A percentile compares a stretch with the other conserved stretches of the same genome.
Evolutionary conservation across 352 stramenopile genomes (phyloP).

Genomic region (Phytopythium aichiense): DNA sequence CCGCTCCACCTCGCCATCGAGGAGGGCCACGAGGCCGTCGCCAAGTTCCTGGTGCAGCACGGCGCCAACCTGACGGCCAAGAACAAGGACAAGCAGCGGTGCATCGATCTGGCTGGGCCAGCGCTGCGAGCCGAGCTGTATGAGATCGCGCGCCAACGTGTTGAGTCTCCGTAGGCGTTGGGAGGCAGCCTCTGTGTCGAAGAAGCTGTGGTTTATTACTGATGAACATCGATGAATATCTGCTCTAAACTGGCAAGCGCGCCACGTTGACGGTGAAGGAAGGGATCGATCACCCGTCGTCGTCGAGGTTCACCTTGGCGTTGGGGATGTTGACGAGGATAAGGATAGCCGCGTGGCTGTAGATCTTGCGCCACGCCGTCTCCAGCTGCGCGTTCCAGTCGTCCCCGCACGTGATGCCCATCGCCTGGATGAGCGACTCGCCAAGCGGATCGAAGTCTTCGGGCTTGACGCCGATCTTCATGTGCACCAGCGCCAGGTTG

Average conservation of each 20-base stretch:
- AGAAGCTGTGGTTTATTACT: neutral
- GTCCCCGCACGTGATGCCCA: conserved; percentile 41
- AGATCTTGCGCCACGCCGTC: conserved; percentile 49
- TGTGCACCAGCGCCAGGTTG: conserved; percentile 49
- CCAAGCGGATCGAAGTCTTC: conserved; percentile 61
- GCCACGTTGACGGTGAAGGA: too few species aligned
- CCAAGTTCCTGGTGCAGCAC: conserved; percentile 50
- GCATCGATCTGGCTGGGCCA: conserved; percentile 42
- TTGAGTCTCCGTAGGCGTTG: neutral
- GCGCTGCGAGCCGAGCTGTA: conserved; percentile 47
- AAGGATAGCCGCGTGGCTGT: conserved; percentile 52
- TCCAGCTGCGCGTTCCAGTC: conserved; percentile 51
- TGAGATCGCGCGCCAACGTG: conserved; percentile 10
- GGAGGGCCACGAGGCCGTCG: conserved; percentile 62
- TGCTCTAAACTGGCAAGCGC: too few species aligned
- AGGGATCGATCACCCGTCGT: conserved; percentile 14
- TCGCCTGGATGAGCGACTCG: conserved; percentile 53
- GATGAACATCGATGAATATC: too few species aligned
- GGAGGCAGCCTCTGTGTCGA: neutral
- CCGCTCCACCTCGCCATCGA: conserved; percentile 61
- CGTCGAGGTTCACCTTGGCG: conserved; percentile 34
- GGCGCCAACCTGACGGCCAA: conserved; percentile 48
- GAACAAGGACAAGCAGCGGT: conserved; percentile 56
- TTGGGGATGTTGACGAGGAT: conserved; percentile 68
- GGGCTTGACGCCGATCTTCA: conserved; percentile 64